These are phyloP conservation scores for Karstenula rhodostoma DNA, from an alignment of 2,329 filamentous ascomycete species.

Conservation along the genomic window DNA sequence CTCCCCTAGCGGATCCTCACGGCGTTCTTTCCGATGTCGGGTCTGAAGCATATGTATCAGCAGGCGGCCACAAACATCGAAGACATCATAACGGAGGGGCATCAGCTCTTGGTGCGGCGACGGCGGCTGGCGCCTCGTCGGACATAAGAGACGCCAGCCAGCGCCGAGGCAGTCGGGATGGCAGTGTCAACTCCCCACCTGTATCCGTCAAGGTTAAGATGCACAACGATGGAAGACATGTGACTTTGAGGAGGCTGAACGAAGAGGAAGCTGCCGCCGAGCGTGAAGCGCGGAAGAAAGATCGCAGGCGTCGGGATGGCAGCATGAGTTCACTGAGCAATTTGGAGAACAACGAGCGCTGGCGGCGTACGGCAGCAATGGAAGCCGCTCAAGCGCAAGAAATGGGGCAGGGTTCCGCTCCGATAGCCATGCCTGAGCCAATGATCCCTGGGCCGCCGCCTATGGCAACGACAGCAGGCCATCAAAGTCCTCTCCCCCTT, in stretches of 20 bases:
- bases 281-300: conserved; percentile 62
- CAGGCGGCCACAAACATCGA: conserved; percentile 46
- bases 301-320: conserved; percentile 52
- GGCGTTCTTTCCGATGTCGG: conserved; percentile 53
- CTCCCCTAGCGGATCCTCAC: conserved; percentile 43
- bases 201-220: conserved; percentile 72
- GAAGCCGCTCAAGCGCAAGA: conserved; percentile 47
- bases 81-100: conserved; percentile 38
- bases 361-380: conserved; percentile 49
- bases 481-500: conserved; percentile 35
- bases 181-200: conserved; percentile 63
- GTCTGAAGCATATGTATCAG: conserved; percentile 48
- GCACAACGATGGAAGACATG: conserved; percentile 69
- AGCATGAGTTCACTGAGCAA: conserved; percentile 51
- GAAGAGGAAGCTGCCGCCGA: conserved; percentile 69
- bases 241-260: conserved; percentile 68
- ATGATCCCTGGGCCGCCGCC: conserved; percentile 32
- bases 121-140: conserved; percentile 32
- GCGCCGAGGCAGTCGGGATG: conserved; percentile 47
- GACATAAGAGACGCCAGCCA: conserved; percentile 39
- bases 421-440: conserved; percentile 31
- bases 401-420: conserved; percentile 31
- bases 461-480: conserved; percentile 11
- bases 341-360: conserved; percentile 45
- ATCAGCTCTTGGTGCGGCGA: conserved; percentile 38